Conservation (phyloP, 495 filamentous ascomycete genomes). For the Neurospora discreta region DNA sequence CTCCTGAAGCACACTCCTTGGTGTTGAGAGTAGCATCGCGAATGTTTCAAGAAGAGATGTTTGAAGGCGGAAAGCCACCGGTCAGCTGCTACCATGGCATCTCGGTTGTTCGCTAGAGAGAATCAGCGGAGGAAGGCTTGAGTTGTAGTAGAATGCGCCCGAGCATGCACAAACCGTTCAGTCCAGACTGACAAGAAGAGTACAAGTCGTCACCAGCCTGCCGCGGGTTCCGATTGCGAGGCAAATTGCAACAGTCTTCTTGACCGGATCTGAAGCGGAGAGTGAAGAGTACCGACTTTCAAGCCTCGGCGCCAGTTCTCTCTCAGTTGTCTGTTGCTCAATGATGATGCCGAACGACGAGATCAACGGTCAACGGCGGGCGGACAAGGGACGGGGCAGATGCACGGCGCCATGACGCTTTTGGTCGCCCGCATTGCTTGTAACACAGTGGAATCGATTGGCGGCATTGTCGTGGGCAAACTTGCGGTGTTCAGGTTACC, state of each 20-base stretch:
- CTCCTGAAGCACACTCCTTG: constrained; percentile 29
- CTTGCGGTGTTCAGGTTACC: neutral
- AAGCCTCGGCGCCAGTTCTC: neutral
- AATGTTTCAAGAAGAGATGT: neutral
- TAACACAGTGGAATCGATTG: neutral
- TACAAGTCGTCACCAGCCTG: no score
- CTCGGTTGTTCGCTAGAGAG: neutral
- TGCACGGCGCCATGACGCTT: neutral
- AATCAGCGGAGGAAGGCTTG: neutral
- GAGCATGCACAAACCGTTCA: neutral
- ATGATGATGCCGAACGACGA: neutral
- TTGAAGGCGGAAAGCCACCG: neutral
- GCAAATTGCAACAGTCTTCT: neutral
- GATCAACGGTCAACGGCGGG: neutral
- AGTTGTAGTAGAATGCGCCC: neutral
- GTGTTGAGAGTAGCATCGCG: neutral
- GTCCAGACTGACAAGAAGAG: neutral
- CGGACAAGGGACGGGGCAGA: neutral
- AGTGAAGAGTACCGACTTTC: neutral
- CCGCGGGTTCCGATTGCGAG: neutral
- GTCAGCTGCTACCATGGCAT: neutral
- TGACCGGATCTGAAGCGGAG: neutral
- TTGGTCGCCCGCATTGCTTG: neutral
- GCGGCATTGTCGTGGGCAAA: neutral
- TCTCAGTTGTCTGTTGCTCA: neutral